phyloP scores from a whole-genome alignment of 495 filamentous ascomycete species.

The Pyrenopolyporus hunteri region DNA sequence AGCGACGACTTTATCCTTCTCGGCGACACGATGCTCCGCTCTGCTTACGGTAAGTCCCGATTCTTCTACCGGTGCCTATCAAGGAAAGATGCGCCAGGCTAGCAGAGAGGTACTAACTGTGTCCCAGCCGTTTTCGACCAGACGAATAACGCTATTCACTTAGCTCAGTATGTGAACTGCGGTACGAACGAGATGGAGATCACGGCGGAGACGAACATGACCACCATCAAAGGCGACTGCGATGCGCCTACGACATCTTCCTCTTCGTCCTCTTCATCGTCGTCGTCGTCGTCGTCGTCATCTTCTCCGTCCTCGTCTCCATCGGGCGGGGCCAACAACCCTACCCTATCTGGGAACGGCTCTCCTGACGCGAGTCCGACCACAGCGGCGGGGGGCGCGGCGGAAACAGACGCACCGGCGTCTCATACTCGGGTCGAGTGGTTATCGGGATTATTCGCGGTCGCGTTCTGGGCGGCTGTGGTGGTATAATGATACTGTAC shows the following conservation, averaged over 20 bases:
- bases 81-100: no score
- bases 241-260: conserved; percentile 11
- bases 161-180: conserved; percentile 55
- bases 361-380: conserved; percentile 2
- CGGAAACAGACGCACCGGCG: conserved; percentile 6
- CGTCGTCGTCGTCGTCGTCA: neutral
- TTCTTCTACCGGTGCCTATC: neutral
- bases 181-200: conserved; percentile 45
- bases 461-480: conserved; percentile 3
- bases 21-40: conserved; percentile 92
- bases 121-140: conserved; percentile 54
- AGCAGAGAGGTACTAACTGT: neutral
- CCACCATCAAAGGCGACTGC: conserved; percentile 33
- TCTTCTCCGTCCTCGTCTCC: neutral
- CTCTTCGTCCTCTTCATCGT: neutral
- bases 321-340: neutral
- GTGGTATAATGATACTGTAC: neutral
- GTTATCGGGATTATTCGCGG: neutral
- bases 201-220: conserved; percentile 26
- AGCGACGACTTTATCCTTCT: conserved; percentile 69
- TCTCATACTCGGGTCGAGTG: neutral
- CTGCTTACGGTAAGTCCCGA: conserved; percentile 69
- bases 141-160: conserved; percentile 50
- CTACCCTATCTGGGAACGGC: neutral
- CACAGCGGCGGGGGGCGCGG: neutral